Conservation (phyloP, 805 yeast species). For the Metschnikowia reukaufii region DNA sequence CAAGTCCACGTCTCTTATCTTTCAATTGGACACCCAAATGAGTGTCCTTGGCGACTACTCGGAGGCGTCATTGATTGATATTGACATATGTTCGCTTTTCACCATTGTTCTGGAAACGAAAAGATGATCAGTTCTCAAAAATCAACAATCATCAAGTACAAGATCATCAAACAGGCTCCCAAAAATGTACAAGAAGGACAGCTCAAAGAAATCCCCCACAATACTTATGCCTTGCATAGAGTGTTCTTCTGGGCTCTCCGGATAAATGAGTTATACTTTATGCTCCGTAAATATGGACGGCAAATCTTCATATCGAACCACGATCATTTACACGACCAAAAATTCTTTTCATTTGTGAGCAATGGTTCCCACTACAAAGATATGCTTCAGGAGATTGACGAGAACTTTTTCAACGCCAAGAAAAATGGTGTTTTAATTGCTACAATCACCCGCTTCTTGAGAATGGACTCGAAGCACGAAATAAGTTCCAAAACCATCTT, state of each 20-base stretch:
- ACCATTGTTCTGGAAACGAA: conserved; percentile 24
- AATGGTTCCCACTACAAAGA: conserved; percentile 19
- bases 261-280: conserved; percentile 50
- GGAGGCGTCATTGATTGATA: conserved; percentile 38
- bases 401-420: conserved; percentile 42
- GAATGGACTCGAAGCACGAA: conserved; percentile 38
- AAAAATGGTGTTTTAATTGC: conserved; percentile 52
- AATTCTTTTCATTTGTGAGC: conserved; percentile 31
- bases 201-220: conserved; percentile 26
- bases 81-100: conserved; percentile 37
- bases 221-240: conserved; percentile 47
- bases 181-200: conserved; percentile 9
- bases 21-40: conserved; percentile 8
- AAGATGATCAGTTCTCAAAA: conserved; percentile 28
- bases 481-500: conserved; percentile 35
- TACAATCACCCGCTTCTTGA: conserved; percentile 44
- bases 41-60: conserved; percentile 16
- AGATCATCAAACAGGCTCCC: conserved; percentile 14
- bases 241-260: conserved; percentile 46
- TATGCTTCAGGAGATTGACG: conserved; percentile 32
- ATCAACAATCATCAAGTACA: conserved; percentile 13
- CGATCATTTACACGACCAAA: conserved; percentile 43
- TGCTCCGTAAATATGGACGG: conserved; percentile 48
- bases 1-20: conserved; percentile 7
- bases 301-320: conserved; percentile 46